Base-by-base conservation (phyloP, 2,329 filamentous ascomycete genomes). In the Penicillium frequentans region DNA sequence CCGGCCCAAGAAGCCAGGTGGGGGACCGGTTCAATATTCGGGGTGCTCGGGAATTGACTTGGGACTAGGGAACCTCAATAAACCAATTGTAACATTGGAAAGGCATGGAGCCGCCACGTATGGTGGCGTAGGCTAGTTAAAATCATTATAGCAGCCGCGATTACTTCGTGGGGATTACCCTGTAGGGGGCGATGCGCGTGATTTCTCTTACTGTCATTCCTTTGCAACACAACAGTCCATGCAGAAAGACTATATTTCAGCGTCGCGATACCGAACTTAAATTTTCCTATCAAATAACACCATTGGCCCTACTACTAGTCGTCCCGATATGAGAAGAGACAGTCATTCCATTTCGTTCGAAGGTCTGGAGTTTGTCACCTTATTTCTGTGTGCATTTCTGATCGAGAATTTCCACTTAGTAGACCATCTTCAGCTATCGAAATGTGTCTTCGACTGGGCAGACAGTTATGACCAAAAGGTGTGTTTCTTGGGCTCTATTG, bases 391-490 rank as follows among this genome's bases (percentile, higher is more conserved):
- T n/a, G 33, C 5, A 7, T 37, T 37, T 7, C 33, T 37, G 6
- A 37, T 14, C 33, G 16, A 37, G 1, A 16, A 9, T 8, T n/a
- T n/a, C 33, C 33, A n/a, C 33, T 3, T 37, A 37, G 3, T n/a
- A 37, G 33, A 37, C 16, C 33, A 37, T 37, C 33, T 37, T n/a
- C 33, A n/a, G 6, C 33, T 37, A 37, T 37, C 33, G 33, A 37
- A n/a, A n/a, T n/a, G 6, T 37, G 39, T 29, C n/a, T 57, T 59
- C 26, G 54, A 59, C 35, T 59, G 54, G 57, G 57, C 57, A n/a
- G 57, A 59, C 33, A 59, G 57, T 37, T 52, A 49, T 27, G 57
- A 59, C 35, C 19, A 57, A 54, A 39, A 45, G 16, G 33, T 37
- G 5, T 37, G 33, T n/a, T 37, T 37, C 33, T 6, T n/a, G 6